phyloP scores from a whole-genome alignment of 139 green algal genomes.

The Pycnococcus provasolii region DNA sequence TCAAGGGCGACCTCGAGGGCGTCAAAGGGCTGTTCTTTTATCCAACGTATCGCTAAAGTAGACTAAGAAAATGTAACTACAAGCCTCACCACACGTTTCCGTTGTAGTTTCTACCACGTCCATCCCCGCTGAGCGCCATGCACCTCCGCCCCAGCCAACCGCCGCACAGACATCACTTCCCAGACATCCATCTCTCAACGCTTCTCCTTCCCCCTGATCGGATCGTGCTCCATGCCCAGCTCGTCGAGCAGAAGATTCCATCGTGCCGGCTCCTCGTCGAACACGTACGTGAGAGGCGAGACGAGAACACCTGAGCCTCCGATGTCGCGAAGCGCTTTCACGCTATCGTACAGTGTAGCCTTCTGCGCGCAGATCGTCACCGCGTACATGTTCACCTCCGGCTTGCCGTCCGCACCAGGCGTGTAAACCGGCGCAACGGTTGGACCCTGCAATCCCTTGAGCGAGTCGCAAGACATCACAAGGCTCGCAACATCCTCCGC shows the following conservation, averaged over 20 bases:
- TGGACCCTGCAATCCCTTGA: conserved; percentile 56
- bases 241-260: conserved; percentile 65
- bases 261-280: conserved; percentile 84
- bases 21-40: conserved; percentile 72
- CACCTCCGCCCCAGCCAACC: no score
- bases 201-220: no score
- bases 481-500: conserved; percentile 60
- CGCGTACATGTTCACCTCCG: not conserved
- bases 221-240: conserved; percentile 35
- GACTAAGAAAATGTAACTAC: no score
- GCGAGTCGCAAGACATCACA: conserved; percentile 21
- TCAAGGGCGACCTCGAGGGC: conserved; percentile 76
- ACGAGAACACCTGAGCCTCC: conserved; percentile 90
- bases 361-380: conserved; percentile 4
- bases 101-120: no score
- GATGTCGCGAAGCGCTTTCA: conserved; percentile 14
- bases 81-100: no score
- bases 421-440: conserved; percentile 72
- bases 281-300: conserved; percentile 96
- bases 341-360: conserved; percentile 3
- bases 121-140: no score
- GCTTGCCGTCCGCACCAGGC: not conserved
- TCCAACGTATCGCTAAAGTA: conserved; percentile 19
- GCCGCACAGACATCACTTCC: no score
- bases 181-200: no score